Evolutionary conservation across 2,329 filamentous ascomycete species (phyloP), one percentile per base, ranked within the genome.

Genomic region (Paraphaeosphaeria sporulosa): DNA sequence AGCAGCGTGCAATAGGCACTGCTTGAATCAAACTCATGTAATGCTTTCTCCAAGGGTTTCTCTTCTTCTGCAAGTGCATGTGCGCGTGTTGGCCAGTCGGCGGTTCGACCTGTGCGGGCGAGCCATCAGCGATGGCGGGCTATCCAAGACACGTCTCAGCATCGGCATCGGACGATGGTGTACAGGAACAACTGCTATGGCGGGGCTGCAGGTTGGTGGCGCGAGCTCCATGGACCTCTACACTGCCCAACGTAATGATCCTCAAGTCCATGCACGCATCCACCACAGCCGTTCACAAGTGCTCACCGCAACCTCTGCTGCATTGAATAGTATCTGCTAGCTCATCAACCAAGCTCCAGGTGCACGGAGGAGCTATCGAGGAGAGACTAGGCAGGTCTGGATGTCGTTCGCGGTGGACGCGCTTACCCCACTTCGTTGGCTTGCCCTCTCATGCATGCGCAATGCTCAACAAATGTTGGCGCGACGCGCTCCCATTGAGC

Each of bases 381-480:
- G 36, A 38, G 36, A n/a, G n/a, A 40, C 36, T 27, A 54, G 36
- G 25, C 36, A 30, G 51, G 51, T 9, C 51, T 21, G 19, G 23
- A 32, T 15, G 36, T 21, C 38, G 51, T 43, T 42, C 36, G 38
- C 23, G 4, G 51, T 13, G 12, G 44, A 15, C 13, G 44, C 32
- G 44, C 32, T 34, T 40, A 40, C 54, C 54, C 54, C 54, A 56
- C 54, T 56, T 40, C 36, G 27, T 27, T 30, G 53, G 34, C 38
- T 32, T 32, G 30, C 30, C 30, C 30, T 32, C 30, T 32, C 17
- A 2, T 64, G 63, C 59, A 65, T 63, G 62, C 51, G 34, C 54
- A n/a, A 58, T 62, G 64, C 59, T 62, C 59, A 62, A 63, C 63
- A 61, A 48, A 30, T 57, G 47, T 46, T 54, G 51, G 51, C 38